Conservation (phyloP, 1,284 basidiomycete genomes). For the Grifola frondosa region DNA sequence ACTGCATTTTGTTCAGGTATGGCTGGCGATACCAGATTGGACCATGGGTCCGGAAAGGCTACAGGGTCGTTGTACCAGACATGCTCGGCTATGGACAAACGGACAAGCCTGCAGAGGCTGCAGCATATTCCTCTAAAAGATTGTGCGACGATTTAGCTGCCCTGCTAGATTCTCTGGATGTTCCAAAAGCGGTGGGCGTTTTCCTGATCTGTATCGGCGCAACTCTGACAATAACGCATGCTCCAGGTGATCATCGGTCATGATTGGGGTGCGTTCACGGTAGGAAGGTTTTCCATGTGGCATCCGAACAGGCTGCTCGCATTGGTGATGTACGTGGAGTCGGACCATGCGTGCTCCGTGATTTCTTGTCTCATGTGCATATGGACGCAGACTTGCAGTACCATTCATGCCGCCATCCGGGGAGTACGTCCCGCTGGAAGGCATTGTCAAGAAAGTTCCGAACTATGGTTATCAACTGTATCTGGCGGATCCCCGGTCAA, state of each 20-base stretch:
- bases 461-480: constrained; percentile 64
- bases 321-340: constrained; percentile 58
- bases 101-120: constrained; percentile 55
- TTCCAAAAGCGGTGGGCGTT: constrained; percentile 50
- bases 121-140: constrained; percentile 58
- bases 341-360: not conserved
- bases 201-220: not conserved
- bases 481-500: constrained; percentile 50
- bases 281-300: constrained; percentile 65
- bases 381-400: constrained; percentile 51
- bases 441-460: constrained; percentile 50
- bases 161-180: constrained; percentile 53
- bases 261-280: constrained; percentile 68
- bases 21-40: constrained; percentile 70
- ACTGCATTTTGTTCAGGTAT: constrained; percentile 42
- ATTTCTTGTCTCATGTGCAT: constrained; percentile 2
- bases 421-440: constrained; percentile 48
- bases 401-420: constrained; percentile 58
- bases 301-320: constrained; percentile 57
- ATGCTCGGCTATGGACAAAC: constrained; percentile 72
- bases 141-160: constrained; percentile 62
- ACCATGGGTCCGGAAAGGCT: constrained; percentile 61
- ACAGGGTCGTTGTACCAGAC: constrained; percentile 68
- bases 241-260: constrained; percentile 65
- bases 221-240: constrained; percentile 3